A percentile compares a stretch with the other conserved stretches of the same genome.
These are phyloP conservation scores for Penicillium pancosmium DNA, from an alignment of 495 filamentous ascomycete genomes.

Conservation along the genomic window DNA sequence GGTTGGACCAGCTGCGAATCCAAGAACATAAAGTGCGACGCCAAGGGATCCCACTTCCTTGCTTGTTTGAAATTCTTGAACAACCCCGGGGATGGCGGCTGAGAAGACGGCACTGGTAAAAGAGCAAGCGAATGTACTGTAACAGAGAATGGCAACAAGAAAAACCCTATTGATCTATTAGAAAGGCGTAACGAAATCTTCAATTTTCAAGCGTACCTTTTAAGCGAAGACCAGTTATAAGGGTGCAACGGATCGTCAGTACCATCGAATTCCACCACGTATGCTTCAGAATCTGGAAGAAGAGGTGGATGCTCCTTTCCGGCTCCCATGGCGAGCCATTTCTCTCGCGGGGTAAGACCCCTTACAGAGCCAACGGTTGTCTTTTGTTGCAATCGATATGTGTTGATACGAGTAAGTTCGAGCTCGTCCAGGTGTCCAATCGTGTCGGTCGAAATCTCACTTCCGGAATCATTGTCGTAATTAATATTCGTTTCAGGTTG, in stretches of 20 bases:
- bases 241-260: slow-evolving; percentile 50
- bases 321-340: slow-evolving; percentile 35
- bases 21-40: slow-evolving; percentile 56
- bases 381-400: slow-evolving; percentile 34
- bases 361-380: slow-evolving; percentile 31
- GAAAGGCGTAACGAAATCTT: not conserved
- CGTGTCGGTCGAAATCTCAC: slow-evolving; percentile 12
- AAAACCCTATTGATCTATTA: not conserved
- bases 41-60: slow-evolving; percentile 53
- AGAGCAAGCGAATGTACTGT: slow-evolving; percentile 49
- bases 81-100: slow-evolving; percentile 41
- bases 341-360: slow-evolving; percentile 27
- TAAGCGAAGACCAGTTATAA: slow-evolving; percentile 47
- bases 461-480: slow-evolving; percentile 6
- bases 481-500: not conserved
- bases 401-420: slow-evolving; percentile 33
- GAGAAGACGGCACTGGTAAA: slow-evolving; percentile 56
- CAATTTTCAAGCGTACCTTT: slow-evolving; percentile 24
- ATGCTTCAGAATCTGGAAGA: slow-evolving; percentile 19
- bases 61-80: slow-evolving; percentile 47
- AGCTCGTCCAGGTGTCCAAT: slow-evolving; percentile 18
- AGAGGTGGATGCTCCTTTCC: slow-evolving; percentile 45
- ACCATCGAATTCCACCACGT: slow-evolving; percentile 35
- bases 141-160: slow-evolving; percentile 36
- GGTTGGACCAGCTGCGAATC: slow-evolving; percentile 51